Conservation (phyloP, 164 flowering plant species). For the Stephania yunnanensis region DNA sequence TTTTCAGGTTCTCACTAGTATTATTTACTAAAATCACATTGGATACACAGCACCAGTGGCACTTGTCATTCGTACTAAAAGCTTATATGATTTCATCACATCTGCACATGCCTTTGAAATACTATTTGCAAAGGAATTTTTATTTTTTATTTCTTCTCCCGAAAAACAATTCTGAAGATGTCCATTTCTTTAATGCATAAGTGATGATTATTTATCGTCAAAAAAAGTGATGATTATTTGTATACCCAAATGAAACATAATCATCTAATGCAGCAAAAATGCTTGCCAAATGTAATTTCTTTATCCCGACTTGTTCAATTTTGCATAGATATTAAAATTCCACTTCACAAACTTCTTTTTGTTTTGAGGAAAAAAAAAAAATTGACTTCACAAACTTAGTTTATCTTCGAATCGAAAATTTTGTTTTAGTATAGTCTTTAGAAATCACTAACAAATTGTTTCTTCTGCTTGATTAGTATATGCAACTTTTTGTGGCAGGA, state of each 20-base stretch:
- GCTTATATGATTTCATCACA: not conserved
- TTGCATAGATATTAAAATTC: too few relatives aligned
- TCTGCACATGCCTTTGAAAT: not conserved
- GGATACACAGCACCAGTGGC: not conserved
- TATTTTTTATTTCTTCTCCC: not conserved
- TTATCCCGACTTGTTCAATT: not conserved
- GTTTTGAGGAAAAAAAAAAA: not conserved
- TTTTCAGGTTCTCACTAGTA: not conserved
- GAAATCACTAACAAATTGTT: not conserved
- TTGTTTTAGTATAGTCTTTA: not conserved
- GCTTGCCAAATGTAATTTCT: not conserved
- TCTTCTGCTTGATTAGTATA: not conserved
- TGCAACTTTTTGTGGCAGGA: constrained; percentile 19
- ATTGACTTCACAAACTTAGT: not conserved
- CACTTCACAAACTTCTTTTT: not conserved
- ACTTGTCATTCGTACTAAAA: not conserved
- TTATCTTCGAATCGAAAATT: not conserved
- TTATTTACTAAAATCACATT: not conserved
- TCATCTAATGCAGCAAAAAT: not conserved
- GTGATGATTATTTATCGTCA: not conserved
- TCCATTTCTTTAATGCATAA: not conserved
- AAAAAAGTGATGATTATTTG: not conserved
- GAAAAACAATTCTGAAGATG: not conserved
- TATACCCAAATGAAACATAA: not conserved
- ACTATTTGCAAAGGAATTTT: not conserved